Conservation (phyloP, 805 yeast species). For the Nakazawaea molendinolei region DNA sequence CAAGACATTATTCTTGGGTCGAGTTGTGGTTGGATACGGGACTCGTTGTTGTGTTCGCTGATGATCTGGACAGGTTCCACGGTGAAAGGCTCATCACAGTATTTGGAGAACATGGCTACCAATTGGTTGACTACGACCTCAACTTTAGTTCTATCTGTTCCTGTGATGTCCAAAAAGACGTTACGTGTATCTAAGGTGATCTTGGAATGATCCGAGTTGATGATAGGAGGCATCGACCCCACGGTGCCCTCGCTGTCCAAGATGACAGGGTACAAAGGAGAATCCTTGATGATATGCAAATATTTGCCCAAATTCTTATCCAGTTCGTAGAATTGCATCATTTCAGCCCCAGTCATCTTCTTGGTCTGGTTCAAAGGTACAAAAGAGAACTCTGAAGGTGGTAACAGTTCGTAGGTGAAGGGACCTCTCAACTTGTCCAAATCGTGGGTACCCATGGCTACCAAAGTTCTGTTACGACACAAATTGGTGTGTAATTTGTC, state of each 20-base stretch:
- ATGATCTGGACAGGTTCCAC: slow-evolving; percentile 86
- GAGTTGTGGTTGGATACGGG: slow-evolving; percentile 72
- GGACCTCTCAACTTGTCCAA: slow-evolving; percentile 74
- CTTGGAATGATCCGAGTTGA: slow-evolving; percentile 87
- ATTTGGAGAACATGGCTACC: slow-evolving; percentile 93
- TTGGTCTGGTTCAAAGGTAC: slow-evolving; percentile 68
- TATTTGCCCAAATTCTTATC: slow-evolving; percentile 88
- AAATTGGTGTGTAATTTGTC: slow-evolving; percentile 92
- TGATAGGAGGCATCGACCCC: slow-evolving; percentile 94
- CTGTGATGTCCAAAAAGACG: slow-evolving; percentile 90
- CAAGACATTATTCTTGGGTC: slow-evolving; percentile 63
- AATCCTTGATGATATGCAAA: slow-evolving; percentile 79
- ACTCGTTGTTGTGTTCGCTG: slow-evolving; percentile 71
- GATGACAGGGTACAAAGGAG: slow-evolving; percentile 88
- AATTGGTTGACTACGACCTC: slow-evolving; percentile 88
- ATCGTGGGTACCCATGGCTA: slow-evolving; percentile 98
- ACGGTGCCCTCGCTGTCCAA: slow-evolving; percentile 70
- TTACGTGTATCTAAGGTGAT: slow-evolving; percentile 79
- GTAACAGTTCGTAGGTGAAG: slow-evolving; percentile 79
- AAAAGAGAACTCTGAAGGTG: slow-evolving; percentile 72
- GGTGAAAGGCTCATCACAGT: slow-evolving; percentile 74
- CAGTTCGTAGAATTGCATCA: slow-evolving; percentile 85
- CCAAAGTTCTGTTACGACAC: slow-evolving; percentile 95
- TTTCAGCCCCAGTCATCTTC: slow-evolving; percentile 64
- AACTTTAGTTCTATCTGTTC: slow-evolving; percentile 90